A percentile compares a stretch with the other conserved stretches of the same genome.
Evolutionary conservation across 805 yeast species (phyloP).

Genomic region (Ogataea corticis): DNA sequence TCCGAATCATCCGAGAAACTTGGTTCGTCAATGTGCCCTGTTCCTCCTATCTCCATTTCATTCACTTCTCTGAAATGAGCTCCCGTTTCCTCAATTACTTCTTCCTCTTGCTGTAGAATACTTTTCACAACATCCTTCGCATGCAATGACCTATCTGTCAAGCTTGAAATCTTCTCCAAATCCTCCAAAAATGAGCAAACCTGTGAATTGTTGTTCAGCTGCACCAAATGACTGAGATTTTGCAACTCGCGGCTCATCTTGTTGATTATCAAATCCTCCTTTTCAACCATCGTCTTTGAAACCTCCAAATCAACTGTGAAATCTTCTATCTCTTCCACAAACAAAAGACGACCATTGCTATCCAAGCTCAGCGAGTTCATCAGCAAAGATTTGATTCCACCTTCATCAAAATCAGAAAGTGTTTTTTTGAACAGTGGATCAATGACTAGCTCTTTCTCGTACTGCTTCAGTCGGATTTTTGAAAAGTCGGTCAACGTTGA

Average conservation of each 20-base stretch:
- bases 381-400: slow-evolving; percentile 72
- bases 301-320: neutral
- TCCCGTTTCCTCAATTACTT: neutral
- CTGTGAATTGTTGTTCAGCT: slow-evolving; percentile 1
- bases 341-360: slow-evolving; percentile 54
- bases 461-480: slow-evolving; percentile 49
- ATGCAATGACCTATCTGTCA: neutral
- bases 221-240: neutral
- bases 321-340: slow-evolving; percentile 48
- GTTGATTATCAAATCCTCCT: neutral
- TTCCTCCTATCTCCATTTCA: slow-evolving; percentile 1
- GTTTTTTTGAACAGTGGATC: slow-evolving; percentile 79
- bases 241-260: neutral
- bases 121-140: slow-evolving; percentile 8
- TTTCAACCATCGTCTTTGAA: neutral
- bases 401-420: slow-evolving; percentile 77
- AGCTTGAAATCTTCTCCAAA: neutral
- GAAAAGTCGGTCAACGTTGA: slow-evolving; percentile 37
- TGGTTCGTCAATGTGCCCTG: neutral
- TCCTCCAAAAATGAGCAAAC: slow-evolving; percentile 1
- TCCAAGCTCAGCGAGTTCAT: slow-evolving; percentile 62
- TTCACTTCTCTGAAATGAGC: neutral
- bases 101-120: slow-evolving; percentile 5
- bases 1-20: neutral
- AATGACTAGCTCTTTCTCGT: slow-evolving; percentile 62